Percentiles rank a stretch among this genome's conserved stretches.
Conservation (phyloP, 495 filamentous ascomycete species). For the Penicillium mononematosum region DNA sequence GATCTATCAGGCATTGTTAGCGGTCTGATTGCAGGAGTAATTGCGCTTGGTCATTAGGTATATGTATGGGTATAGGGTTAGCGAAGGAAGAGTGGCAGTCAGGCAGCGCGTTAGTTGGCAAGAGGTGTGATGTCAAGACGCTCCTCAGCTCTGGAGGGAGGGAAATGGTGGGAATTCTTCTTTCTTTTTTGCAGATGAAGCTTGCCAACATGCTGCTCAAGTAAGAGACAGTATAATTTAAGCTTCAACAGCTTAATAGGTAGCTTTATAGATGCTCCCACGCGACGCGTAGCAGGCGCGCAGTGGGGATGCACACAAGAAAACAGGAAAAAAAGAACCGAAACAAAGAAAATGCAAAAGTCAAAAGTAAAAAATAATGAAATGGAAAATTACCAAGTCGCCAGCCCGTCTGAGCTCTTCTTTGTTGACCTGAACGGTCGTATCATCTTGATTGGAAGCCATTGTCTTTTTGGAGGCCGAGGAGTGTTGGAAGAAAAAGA, state of each 20-base stretch:
- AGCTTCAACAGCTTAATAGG: conserved; percentile 8
- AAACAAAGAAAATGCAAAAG: conserved; percentile 8
- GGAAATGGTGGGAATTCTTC: not conserved
- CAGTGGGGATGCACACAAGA: conserved; percentile 20
- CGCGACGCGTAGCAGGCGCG: conserved; percentile 28
- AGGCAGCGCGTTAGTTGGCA: not conserved
- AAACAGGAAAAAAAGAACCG: conserved; percentile 12
- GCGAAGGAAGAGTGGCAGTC: not conserved
- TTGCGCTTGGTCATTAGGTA: not conserved
- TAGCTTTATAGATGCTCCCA: conserved; percentile 13
- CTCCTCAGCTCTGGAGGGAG: not conserved
- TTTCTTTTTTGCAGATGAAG: conserved; percentile 2
- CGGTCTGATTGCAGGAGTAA: not conserved
- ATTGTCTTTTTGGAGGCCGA: conserved; percentile 24
- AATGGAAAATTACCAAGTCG: conserved; percentile 55
- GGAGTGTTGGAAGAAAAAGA: conserved; percentile 12
- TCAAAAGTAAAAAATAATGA: conserved; percentile 11
- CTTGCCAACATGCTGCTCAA: not conserved
- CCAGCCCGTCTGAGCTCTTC: conserved; percentile 62
- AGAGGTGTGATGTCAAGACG: not conserved
- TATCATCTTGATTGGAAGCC: conserved; percentile 35
- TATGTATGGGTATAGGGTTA: not conserved
- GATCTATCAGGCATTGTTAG: conserved; percentile 52
- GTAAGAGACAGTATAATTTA: not conserved
- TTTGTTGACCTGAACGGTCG: conserved; percentile 50